These are phyloP conservation scores for Cladosporium velox DNA, from an alignment of 2,329 filamentous ascomycete species.

Conservation along the genomic window DNA sequence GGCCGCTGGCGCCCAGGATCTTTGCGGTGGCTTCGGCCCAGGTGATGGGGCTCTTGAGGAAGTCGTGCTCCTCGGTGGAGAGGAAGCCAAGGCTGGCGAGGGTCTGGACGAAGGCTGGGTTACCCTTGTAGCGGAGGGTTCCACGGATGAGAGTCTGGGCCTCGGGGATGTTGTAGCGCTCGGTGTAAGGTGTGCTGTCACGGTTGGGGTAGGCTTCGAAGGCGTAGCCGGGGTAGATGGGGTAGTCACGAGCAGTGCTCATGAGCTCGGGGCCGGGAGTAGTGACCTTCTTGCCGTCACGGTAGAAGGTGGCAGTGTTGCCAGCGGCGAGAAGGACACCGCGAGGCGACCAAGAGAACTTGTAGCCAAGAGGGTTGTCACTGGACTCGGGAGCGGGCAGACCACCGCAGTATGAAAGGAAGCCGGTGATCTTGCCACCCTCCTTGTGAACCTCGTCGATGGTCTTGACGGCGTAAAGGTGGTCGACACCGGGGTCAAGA, in stretches of 20 bases:
- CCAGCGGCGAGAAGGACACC: slow-evolving; percentile 85
- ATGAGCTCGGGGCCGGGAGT: slow-evolving; percentile 60
- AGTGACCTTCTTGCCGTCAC: slow-evolving; percentile 71
- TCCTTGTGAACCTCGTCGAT: slow-evolving; percentile 84
- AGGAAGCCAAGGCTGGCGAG: slow-evolving; percentile 92
- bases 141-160: slow-evolving; percentile 82
- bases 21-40: slow-evolving; percentile 86
- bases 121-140: slow-evolving; percentile 83
- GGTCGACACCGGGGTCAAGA: slow-evolving; percentile 70
- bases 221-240: slow-evolving; percentile 83
- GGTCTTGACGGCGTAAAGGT: slow-evolving; percentile 80
- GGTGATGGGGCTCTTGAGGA: slow-evolving; percentile 62
- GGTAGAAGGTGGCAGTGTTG: slow-evolving; percentile 81
- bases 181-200: slow-evolving; percentile 82
- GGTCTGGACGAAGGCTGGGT: slow-evolving; percentile 85
- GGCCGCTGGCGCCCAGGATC: slow-evolving; percentile 69
- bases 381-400: slow-evolving; percentile 68
- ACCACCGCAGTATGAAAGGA: slow-evolving; percentile 84
- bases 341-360: slow-evolving; percentile 75
- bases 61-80: slow-evolving; percentile 65
- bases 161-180: slow-evolving; percentile 90
- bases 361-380: slow-evolving; percentile 90
- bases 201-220: slow-evolving; percentile 94
- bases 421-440: slow-evolving; percentile 81
- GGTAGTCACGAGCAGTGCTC: slow-evolving; percentile 84